Base-by-base conservation (phyloP, 495 filamentous ascomycete genomes). In the Venustampulla echinocandica region DNA sequence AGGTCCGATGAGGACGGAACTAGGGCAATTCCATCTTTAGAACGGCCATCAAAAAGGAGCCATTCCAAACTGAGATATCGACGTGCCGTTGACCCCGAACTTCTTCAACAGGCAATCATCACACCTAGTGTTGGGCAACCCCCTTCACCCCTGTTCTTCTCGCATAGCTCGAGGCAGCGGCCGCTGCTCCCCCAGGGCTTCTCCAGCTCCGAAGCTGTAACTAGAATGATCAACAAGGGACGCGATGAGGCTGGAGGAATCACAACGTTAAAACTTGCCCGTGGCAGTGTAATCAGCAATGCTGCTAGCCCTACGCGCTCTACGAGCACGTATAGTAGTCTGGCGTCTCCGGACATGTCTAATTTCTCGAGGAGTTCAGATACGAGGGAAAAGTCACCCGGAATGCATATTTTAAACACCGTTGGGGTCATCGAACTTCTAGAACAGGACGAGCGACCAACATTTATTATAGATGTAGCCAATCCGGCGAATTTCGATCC, bases 371-470 rank as follows among this genome's bases (percentile, higher is more conserved):
- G 65, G 28, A 72, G 67, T 46, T 67, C 71, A 23, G 74, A 73
- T 27, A 53, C 55, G 11, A 61, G 62, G 30, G 58, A 65, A 2
- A 61, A 56, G 30, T 44, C 71, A 9, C 51, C 60, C 19, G 48
- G 52, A 10, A 44, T 74, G 20, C 67, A 75, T 34, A 56, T 74
- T 17, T 65, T 86, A 7, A 67, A 66, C 18, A 69, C 67, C 35
- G 66, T 86, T 46, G 80, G 78, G 9, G 63, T 83, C 6, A 53
- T 76, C 17, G 82, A 85, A 62, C 61, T 85, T 19, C 57, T 85
- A 37, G 81, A 87, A 39, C 73, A 77, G 41, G 82, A 85, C 52
- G 72, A 78, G 22, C 63, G 81, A 19, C 81, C 80, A 17, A 81
- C 79, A 5, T 85, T 87, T 53, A 69, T 85, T 43, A 61, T 85